Conservation (phyloP, 2,329 filamentous ascomycete species). For the Fusarium torreyae region DNA sequence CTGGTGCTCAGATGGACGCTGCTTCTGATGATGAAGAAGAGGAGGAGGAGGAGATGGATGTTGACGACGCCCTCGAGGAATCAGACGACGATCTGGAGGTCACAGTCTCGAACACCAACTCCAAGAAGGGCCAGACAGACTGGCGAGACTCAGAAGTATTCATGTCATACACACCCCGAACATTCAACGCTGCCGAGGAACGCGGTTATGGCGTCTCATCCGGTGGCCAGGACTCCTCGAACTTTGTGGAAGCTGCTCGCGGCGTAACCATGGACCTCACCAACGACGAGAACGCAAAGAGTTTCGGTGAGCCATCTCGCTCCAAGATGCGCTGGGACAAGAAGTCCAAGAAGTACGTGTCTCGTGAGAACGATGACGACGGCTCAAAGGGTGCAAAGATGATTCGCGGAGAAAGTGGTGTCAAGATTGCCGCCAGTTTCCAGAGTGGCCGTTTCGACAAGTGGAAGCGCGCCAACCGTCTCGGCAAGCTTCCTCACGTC, state of each 20-base stretch:
- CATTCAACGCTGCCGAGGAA: conserved; percentile 86
- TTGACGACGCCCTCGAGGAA: conserved; percentile 64
- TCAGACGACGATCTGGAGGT: conserved; percentile 78
- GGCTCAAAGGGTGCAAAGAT: conserved; percentile 81
- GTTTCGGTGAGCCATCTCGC: conserved; percentile 83
- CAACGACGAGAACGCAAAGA: conserved; percentile 86
- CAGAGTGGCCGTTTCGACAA: conserved; percentile 92
- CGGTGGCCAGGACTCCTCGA: conserved; percentile 75
- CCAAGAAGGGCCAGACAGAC: conserved; percentile 70
- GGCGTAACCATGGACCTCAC: conserved; percentile 92
- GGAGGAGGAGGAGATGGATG: conserved; percentile 55
- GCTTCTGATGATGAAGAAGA: conserved; percentile 47
- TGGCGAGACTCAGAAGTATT: conserved; percentile 92
- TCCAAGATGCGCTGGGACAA: conserved; percentile 95
- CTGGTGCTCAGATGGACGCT: conserved; percentile 56
- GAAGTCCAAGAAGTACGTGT: conserved; percentile 95
- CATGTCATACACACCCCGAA: conserved; percentile 94
- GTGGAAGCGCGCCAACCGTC: conserved; percentile 89
- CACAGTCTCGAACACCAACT: conserved; percentile 74
- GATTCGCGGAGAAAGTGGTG: conserved; percentile 89
- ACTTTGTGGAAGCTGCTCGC: conserved; percentile 91
- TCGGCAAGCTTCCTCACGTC: conserved; percentile 82
- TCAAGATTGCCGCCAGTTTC: conserved; percentile 96
- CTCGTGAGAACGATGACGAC: conserved; percentile 93
- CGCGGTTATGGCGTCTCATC: conserved; percentile 94